Evolutionary conservation across 1,284 basidiomycete genomes (phyloP).

Genomic region (Apiotrichum siamense): DNA sequence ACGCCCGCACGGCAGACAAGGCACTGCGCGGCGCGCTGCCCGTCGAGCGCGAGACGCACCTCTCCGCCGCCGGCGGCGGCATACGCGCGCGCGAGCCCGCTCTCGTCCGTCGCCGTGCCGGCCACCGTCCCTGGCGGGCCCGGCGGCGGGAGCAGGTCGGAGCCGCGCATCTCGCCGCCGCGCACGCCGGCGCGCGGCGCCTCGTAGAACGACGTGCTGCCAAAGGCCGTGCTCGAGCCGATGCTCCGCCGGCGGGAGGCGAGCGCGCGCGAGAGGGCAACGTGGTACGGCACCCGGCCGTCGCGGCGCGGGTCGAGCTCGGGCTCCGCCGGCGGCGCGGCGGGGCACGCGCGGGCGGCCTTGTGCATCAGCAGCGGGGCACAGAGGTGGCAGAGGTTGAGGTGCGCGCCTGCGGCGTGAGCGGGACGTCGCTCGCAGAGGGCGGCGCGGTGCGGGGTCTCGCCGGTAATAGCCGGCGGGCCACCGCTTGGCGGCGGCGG

Average conservation of each 20-base stretch:
- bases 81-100: background rate
- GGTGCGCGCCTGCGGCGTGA: constrained; percentile 15
- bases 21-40: constrained; percentile 4
- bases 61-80: background rate
- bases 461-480: background rate
- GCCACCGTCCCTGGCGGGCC: background rate
- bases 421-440: background rate
- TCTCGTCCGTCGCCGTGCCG: background rate
- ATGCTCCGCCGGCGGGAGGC: constrained; percentile 5
- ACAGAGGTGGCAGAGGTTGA: constrained; percentile 38
- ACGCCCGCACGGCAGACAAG: constrained; percentile 15
- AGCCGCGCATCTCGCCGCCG: constrained; percentile 24
- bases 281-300: constrained; percentile 20
- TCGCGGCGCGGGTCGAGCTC: background rate
- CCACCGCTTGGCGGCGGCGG: too few species aligned
- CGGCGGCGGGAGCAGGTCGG: constrained; percentile 4
- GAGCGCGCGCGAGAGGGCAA: constrained; percentile 24
- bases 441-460: background rate
- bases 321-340: too few species aligned
- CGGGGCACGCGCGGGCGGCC: background rate
- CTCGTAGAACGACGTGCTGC: constrained; percentile 23
- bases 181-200: constrained; percentile 11
- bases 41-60: background rate
- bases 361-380: constrained; percentile 29
- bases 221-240: constrained; percentile 5